These are phyloP conservation scores for Claviceps africana DNA, from an alignment of 2,329 filamentous ascomycete genomes.

Conservation along the genomic window DNA sequence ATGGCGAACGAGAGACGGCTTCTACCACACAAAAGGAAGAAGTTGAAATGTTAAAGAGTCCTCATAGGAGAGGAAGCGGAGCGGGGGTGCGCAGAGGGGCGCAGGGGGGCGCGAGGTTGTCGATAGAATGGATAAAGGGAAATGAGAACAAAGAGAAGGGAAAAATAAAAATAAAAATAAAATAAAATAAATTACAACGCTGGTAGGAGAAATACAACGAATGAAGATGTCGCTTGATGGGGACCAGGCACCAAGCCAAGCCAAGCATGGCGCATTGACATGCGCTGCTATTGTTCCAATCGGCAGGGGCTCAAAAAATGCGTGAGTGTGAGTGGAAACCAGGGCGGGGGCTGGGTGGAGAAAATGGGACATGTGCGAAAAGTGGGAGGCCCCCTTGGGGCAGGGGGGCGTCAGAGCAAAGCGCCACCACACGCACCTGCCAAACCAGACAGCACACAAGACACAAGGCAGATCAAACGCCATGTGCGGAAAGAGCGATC, in stretches of 20 bases:
- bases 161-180: no score
- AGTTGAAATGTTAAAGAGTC: background rate
- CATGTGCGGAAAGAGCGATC: background rate
- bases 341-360: background rate
- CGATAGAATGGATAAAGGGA: background rate
- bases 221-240: background rate
- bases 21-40: conserved; percentile 3
- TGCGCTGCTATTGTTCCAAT: background rate
- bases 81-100: background rate
- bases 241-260: background rate
- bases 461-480: no score
- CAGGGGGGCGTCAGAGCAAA: no score
- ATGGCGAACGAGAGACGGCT: conserved; percentile 3
- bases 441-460: background rate
- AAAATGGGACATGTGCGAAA: background rate
- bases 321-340: background rate
- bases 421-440: background rate
- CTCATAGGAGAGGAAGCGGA: background rate
- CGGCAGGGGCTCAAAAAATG: background rate
- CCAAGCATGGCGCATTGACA: background rate
- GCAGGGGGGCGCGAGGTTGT: background rate
- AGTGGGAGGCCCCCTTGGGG: no score
- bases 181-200: no score
- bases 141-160: background rate
- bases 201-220: background rate